Evolutionary conservation across 164 flowering plant genomes (phyloP), one percentile per base, ranked within the genome.

Genomic region (Umbilicus rupestris): DNA sequence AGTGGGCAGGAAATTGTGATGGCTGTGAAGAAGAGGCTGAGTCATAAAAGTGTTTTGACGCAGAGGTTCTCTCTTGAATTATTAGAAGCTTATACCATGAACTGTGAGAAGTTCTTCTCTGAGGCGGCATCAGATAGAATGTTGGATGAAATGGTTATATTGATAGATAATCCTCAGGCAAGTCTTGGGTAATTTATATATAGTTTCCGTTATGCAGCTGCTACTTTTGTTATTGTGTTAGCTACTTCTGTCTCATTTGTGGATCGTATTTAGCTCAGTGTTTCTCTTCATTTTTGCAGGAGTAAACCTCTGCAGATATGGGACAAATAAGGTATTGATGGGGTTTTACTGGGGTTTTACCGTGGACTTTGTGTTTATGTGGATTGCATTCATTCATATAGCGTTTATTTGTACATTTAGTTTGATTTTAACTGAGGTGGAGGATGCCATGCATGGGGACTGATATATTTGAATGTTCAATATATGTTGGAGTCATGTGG

Each of bases 291-390:
- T 19, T 68, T 31, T 75, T 72, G 44, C 63, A 92, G 99, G 92
- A 95, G 97, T 83, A 95, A 95, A 71, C 99, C 99, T 47, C 64
- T 95, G 78, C 99, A 95, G 78, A 92, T 95, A 67, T 95, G 99
- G 99, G 98, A 95, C 69, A 95, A 95, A 80, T 98, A 95, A 90
- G 96, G 99, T 9, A 11, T n/a, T n/a, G n/a, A n/a, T n/a, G n/a
- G n/a, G n/a, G 72, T 46, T 6, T n/a, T n/a, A n/a, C n/a, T n/a
- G n/a, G n/a, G n/a, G n/a, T n/a, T n/a, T n/a, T n/a, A n/a, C n/a
- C n/a, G n/a, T n/a, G n/a, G n/a, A n/a, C n/a, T n/a, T 22, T 39
- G 0, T 67, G 30, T 68, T 0, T 49, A 37, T 30, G 20, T 9
- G 15, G 37, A 7, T 60, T 39, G 8, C 24, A 31, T 45, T 33